Evolutionary conservation across 179 eudicot genomes (phyloP).

Genomic region (Patellifolia procumbens): DNA sequence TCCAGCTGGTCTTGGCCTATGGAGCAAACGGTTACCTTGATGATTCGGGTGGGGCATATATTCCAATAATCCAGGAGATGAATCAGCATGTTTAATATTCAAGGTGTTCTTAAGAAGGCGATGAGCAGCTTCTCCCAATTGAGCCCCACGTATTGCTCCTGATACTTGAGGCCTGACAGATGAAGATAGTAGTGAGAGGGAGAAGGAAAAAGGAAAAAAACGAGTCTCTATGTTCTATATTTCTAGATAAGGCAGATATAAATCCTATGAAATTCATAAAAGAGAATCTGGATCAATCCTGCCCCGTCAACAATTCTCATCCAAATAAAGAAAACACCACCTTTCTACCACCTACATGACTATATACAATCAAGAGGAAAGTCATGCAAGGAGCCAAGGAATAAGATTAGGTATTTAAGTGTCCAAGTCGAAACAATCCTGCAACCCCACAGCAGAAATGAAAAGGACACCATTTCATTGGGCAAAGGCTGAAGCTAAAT

Average conservation of each 20-base stretch:
- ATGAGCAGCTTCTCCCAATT: constrained; percentile 88
- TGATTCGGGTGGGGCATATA: constrained; percentile 40
- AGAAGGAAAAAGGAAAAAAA: not conserved
- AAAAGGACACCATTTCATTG: too few relatives aligned
- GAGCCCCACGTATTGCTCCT: constrained; percentile 63
- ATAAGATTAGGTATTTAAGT: not conserved
- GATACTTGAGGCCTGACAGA: constrained; percentile 69
- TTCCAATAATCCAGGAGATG: constrained; percentile 43
- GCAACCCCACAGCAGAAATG: not conserved
- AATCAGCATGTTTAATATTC: constrained; percentile 50
- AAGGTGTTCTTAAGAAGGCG: constrained; percentile 73
- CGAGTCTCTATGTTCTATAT: not conserved
- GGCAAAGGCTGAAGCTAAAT: too few relatives aligned
- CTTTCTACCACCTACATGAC: not conserved
- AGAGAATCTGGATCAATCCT: not conserved
- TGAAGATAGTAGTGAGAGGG: not conserved
- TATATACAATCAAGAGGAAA: not conserved
- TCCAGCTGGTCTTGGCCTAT: constrained; percentile 65
- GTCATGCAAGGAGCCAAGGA: too few relatives aligned
- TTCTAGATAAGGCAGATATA: not conserved
- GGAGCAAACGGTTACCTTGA: constrained; percentile 37
- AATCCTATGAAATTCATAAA: not conserved
- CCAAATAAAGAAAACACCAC: not conserved
- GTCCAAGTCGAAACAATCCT: not conserved
- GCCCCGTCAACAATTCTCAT: too few relatives aligned